Evolutionary conservation across 306 rosid species (phyloP).

Genomic region (Rubus idaeus): DNA sequence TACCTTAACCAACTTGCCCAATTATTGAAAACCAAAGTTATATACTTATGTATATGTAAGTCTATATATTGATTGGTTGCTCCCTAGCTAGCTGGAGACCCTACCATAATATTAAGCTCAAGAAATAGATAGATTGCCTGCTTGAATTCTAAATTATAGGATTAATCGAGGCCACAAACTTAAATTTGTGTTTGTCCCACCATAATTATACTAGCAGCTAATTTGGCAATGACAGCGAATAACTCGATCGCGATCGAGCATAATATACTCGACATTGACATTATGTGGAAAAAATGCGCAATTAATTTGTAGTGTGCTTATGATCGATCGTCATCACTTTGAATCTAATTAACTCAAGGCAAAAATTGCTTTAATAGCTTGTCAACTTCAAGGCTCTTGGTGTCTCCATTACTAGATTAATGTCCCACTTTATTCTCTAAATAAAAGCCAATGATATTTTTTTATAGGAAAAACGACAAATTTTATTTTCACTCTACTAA

Average conservation of each 20-base stretch:
- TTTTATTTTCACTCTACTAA: too few species aligned
- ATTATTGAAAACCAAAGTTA: not conserved
- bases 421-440: not conserved
- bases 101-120: not conserved
- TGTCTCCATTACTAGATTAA: conserved; percentile 29
- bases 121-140: not conserved
- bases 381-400: conserved; percentile 41
- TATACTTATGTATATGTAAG: too few species aligned
- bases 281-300: conserved; percentile 28
- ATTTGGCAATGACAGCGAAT: conserved; percentile 36
- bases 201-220: conserved; percentile 23
- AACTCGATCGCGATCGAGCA: not conserved
- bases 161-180: conserved; percentile 31
- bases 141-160: conserved; percentile 16
- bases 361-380: conserved; percentile 36
- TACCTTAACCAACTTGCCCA: not conserved
- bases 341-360: conserved; percentile 30
- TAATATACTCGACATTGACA: conserved; percentile 25
- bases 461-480: too few species aligned
- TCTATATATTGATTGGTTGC: not conserved
- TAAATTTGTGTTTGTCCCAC: conserved; percentile 9
- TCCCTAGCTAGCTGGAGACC: not conserved
- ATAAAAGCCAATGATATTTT: not conserved
- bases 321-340: conserved; percentile 40
- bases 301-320: conserved; percentile 12